Evolutionary conservation across 192 early-diverging fungal genomes (phyloP), one percentile per base, ranked within the genome.

Genomic region (Dissophora ornata): DNA sequence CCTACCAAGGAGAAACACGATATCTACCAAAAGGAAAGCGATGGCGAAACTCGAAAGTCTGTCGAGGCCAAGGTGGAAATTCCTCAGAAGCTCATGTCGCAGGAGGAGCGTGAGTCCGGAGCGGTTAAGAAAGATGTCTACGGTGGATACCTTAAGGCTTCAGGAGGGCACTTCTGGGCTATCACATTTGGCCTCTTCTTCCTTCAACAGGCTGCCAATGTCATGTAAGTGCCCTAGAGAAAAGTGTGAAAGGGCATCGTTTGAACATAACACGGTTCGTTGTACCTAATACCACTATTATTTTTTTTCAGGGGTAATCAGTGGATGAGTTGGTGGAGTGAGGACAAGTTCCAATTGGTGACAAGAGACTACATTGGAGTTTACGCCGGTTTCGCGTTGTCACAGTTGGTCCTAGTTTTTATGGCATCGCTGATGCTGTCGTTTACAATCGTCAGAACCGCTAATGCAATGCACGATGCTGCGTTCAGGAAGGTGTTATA

Each of bases 401-500:
- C 58, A 8, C 77, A 79, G 12, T 21, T 77, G 4, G 58, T 67
- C 15, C 44, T 77, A 8, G 64, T 77, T 9, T 77, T 67, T 26
- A 22, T 41, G 16, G 73, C 73, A 1, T 59, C 73, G 2, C 16
- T 62, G 22, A 47, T 61, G 49, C 36, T 77, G 38, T 77, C 73
- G 12, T 77, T 48, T 40, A 51, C 73, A 18, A 62, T 77, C n/a
- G 87, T 91, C 65, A 83, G 85, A 54, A 90, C 92, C 21, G 89
- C 90, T 8, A 69, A 82, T 22, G 52, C 60, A 1, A 81, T 90
- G 25, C 92, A 94, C 56, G 71, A 82, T 18, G 56, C 79, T 13
- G 87, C 94, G 77, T 84, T 94, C 67, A 63, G 86, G 21, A 86
- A 79, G n/a, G 85, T 77, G 1, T 42, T 77, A n/a, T 61, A 45